Evolutionary conservation across 768 basidiomycete genomes (phyloP), one percentile per base, ranked within the genome.

Genomic region (Obba rivulosa): DNA sequence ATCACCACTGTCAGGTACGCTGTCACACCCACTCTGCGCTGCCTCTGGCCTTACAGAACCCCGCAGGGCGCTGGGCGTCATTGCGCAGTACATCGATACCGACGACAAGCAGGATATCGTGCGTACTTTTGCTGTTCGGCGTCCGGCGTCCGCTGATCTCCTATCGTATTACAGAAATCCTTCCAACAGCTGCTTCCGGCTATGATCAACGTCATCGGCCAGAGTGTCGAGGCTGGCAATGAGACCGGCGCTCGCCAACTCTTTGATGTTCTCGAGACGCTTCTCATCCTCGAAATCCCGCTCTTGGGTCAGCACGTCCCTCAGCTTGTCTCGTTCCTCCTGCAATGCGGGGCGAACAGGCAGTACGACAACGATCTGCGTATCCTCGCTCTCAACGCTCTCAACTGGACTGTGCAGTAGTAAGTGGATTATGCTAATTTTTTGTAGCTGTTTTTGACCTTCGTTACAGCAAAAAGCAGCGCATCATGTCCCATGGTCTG

Each of bases 391-490:
- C 78, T 99, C 34, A 98, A 97, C 60, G 87, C 90, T 7, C 80
- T 99, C 8, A 88, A 92, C 62, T 98, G 94, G 94, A 92, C 93
- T 8, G 85, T 98, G 46, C 87, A 94, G 75, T 98, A 98, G 92
- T 85, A 60, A 58, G 85, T 70, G 7, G 9, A 1, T 3, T 34
- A 1, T 8, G 4, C 20, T 24, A 11, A 10, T 42, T 24, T 21
- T 39, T 20, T 40, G 23, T 17, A 24, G 11, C 39, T 31, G 16
- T 34, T 31, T 9, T 5, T n/a, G 41, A 5, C 47, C 20, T 35
- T 43, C 37, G 45, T 57, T 58, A 41, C 45, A 94, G 91, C 74
- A 99, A 98, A 82, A 97, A 97, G 72, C 85, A 86, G 43, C 96
- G 93, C 69, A 79, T 99, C 34, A 92, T 96, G 68, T 79, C 79